Evolutionary conservation across 495 filamentous ascomycete species (phyloP), one percentile per base, ranked within the genome.

Genomic region (Penicillium coprophilum): DNA sequence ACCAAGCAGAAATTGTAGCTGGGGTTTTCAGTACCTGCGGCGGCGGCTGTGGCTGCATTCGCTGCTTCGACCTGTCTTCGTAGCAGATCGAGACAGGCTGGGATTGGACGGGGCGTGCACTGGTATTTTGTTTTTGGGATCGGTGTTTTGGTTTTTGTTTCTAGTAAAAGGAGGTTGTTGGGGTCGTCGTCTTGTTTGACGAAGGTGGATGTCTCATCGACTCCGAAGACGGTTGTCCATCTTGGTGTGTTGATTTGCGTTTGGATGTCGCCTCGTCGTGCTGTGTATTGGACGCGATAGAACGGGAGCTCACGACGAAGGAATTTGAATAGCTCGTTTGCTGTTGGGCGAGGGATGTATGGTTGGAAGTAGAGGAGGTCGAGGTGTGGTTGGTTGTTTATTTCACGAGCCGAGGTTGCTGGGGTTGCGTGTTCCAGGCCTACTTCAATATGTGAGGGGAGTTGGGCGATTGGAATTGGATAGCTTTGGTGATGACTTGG

Each of bases 1-100:
- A 91, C 85, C 2, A 91, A 75, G 53, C 81, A 82, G 71, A 90
- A 89, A 61, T 92, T 91, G 68, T 87, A 91, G 3, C 49, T 12
- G 55, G 30, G 54, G 75, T 73, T n/a, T 74, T 74, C 39, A 9
- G n/a, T 17, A 38, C 9, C 34, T 59, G 15, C 19, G 12, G 19
- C 36, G 58, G 15, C 17, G 7, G 17, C 23, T n/a, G 51, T 40
- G 31, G 46, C 50, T 2, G 86, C 23, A 9, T 38, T 87, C 4
- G 81, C 75, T 6, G 74, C 67, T 68, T 90, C 84, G 6, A 85
- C 82, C 32, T 77, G 62, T 32, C 65, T 65, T 4, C 81, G 77
- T 1, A 91, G 75, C 2, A 68, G 56, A 38, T 85, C 77, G 2
- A 91, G 79, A 62, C 87, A 88, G 31, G 80, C 64, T 0, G 88